Conservation (phyloP, 768 basidiomycete genomes). For the Harrya chromipes region DNA sequence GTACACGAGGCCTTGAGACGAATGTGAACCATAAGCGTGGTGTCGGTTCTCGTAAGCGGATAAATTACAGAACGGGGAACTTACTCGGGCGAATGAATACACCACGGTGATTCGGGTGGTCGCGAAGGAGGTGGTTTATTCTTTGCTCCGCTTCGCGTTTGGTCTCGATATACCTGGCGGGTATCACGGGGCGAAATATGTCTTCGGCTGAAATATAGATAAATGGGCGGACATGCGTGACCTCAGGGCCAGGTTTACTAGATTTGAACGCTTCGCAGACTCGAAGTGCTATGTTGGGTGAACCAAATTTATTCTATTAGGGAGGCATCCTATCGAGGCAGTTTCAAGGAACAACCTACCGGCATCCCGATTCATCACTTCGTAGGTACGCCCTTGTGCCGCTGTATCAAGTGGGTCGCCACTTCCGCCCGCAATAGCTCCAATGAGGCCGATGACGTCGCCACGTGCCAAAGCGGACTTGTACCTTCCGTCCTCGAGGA, state of each 20-base stretch:
- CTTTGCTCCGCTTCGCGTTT: slow-evolving; percentile 86
- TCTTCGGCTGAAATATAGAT: slow-evolving; percentile 91
- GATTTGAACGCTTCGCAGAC: slow-evolving; percentile 76
- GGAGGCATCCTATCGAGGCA: not conserved
- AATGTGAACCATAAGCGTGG: slow-evolving; percentile 11
- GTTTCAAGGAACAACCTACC: slow-evolving; percentile 50
- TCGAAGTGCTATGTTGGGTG: slow-evolving; percentile 50
- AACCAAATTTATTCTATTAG: slow-evolving; percentile 10
- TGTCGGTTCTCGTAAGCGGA: slow-evolving; percentile 8
- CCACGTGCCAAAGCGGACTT: slow-evolving; percentile 68
- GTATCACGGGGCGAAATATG: slow-evolving; percentile 82
- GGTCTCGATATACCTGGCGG: slow-evolving; percentile 85
- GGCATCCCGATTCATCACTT: slow-evolving; percentile 82
- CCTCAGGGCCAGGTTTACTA: slow-evolving; percentile 35
- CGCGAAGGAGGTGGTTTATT: slow-evolving; percentile 54
- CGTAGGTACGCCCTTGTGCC: slow-evolving; percentile 54
- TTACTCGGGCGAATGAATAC: slow-evolving; percentile 89
- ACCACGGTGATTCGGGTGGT: slow-evolving; percentile 50
- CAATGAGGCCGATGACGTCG: slow-evolving; percentile 49
- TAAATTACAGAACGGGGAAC: slow-evolving; percentile 28
- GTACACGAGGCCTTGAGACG: slow-evolving; percentile 79
- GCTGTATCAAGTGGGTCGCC: slow-evolving; percentile 59
- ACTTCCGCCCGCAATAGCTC: slow-evolving; percentile 44
- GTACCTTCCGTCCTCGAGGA: slow-evolving; percentile 79
- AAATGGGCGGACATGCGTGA: slow-evolving; percentile 56